Conservation (phyloP, 305 asterid species). For the Fraxinus baroniana region DNA sequence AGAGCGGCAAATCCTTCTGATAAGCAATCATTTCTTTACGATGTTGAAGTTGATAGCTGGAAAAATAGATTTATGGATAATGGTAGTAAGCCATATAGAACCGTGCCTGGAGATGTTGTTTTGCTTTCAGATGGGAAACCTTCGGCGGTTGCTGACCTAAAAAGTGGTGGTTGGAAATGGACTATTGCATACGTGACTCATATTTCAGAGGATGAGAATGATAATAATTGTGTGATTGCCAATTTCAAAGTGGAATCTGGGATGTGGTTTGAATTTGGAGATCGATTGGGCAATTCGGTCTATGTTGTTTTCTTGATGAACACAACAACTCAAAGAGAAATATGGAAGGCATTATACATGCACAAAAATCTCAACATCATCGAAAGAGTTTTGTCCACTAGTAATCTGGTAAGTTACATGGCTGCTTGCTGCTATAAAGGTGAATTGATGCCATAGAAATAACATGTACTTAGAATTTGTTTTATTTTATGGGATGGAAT, state of each 20-base stretch:
- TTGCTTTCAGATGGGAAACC: conserved; percentile 51
- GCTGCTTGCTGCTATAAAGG: neutral
- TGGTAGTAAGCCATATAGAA: conserved; percentile 49
- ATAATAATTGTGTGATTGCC: conserved; percentile 23
- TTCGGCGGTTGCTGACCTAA: conserved; percentile 38
- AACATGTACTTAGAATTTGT: neutral
- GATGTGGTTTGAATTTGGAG: conserved; percentile 16
- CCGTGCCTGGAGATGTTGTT: conserved; percentile 60
- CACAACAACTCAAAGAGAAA: conserved; percentile 38
- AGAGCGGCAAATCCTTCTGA: neutral
- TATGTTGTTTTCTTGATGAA: conserved; percentile 47
- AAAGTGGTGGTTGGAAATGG: conserved; percentile 30
- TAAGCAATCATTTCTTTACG: neutral
- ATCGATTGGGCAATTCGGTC: conserved; percentile 15
- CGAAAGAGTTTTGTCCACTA: conserved; percentile 31
- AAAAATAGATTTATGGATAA: conserved; percentile 31
- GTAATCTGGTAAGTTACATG: conserved; percentile 35
- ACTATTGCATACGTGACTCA: conserved; percentile 42
- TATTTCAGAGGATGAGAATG: conserved; percentile 28
- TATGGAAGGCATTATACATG: conserved; percentile 49
- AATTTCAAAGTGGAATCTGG: conserved; percentile 37
- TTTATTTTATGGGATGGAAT: neutral
- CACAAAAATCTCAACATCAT: conserved; percentile 39
- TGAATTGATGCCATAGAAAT: neutral
- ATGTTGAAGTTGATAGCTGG: conserved; percentile 42